Evolutionary conservation across 345 rosid genomes (phyloP).

Genomic region (Sisymbrium irio): DNA sequence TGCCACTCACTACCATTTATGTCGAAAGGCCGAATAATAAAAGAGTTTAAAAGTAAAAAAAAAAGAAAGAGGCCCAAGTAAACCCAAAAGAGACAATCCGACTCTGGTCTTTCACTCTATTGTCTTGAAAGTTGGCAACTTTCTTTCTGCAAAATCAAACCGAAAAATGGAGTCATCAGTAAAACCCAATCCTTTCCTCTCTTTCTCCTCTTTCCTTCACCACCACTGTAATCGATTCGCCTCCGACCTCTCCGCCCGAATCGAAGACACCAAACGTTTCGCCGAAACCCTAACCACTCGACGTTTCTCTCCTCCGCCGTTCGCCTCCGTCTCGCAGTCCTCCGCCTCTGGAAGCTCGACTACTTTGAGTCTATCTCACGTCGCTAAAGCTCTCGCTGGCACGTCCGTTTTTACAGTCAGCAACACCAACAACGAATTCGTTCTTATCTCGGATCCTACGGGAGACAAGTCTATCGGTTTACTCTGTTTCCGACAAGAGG

Average conservation of each 20-base stretch:
- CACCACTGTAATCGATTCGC: constrained; percentile 58
- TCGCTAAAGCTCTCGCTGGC: constrained; percentile 71
- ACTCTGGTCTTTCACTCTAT: constrained; percentile 5
- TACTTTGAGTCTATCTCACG: constrained; percentile 50
- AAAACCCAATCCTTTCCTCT: constrained; percentile 57
- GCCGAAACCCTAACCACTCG: constrained; percentile 41
- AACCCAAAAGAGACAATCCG: neutral
- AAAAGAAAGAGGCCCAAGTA: constrained; percentile 18
- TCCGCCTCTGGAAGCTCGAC: constrained; percentile 36
- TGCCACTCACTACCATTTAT: neutral
- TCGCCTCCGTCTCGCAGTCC: constrained; percentile 68
- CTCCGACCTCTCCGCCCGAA: constrained; percentile 52
- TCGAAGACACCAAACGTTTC: constrained; percentile 53
- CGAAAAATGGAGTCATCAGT: constrained; percentile 54
- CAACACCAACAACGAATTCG: constrained; percentile 89
- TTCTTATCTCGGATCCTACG: constrained; percentile 84
- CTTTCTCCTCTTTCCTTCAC: constrained; percentile 61
- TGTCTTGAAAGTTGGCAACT: neutral
- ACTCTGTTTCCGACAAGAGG: constrained; percentile 94
- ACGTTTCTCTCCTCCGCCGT: constrained; percentile 44
- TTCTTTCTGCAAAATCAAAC: constrained; percentile 13
- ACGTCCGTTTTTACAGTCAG: constrained; percentile 85
- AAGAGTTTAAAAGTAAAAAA: neutral
- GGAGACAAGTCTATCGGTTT: constrained; percentile 82
- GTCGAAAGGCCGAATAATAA: constrained; percentile 16